These are phyloP conservation scores for Pluteus cervinus DNA, from an alignment of 768 basidiomycete species.

Conservation along the genomic window DNA sequence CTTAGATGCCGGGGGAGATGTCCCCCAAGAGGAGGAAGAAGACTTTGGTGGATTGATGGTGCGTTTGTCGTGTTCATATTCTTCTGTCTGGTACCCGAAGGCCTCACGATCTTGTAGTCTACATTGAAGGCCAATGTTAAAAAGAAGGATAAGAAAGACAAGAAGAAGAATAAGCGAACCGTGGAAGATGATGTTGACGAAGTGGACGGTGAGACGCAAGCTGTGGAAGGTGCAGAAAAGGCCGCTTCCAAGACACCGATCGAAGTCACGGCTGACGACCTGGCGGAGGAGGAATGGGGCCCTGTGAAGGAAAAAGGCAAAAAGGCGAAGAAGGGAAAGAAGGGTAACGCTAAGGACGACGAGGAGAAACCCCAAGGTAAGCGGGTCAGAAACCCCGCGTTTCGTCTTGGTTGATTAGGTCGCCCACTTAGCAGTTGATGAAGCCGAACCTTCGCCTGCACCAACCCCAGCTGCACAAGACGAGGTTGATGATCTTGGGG, in stretches of 20 bases:
- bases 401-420: neutral
- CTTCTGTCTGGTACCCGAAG: slow-evolving; percentile 7
- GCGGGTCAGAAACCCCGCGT: slow-evolving; percentile 5
- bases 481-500: slow-evolving; percentile 40
- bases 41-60: slow-evolving; percentile 79
- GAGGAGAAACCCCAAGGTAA: slow-evolving; percentile 32
- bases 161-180: slow-evolving; percentile 42
- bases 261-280: slow-evolving; percentile 62
- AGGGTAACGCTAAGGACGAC: slow-evolving; percentile 32
- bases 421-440: slow-evolving; percentile 13
- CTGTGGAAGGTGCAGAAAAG: slow-evolving; percentile 21
- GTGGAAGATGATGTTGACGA: too few species aligned
- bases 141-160: slow-evolving; percentile 48
- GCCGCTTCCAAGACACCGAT: slow-evolving; percentile 33
- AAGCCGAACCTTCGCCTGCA: slow-evolving; percentile 17
- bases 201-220: slow-evolving; percentile 16
- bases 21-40: slow-evolving; percentile 56
- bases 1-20: slow-evolving; percentile 34
- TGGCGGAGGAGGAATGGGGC: slow-evolving; percentile 71
- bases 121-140: slow-evolving; percentile 46
- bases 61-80: slow-evolving; percentile 15
- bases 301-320: slow-evolving; percentile 57
- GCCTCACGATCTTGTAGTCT: slow-evolving; percentile 38
- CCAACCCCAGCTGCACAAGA: slow-evolving; percentile 18
- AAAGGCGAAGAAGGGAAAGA: slow-evolving; percentile 55